Base-by-base conservation (phyloP, 352 stramenopile species). In the Pythium plurisporium region DNA sequence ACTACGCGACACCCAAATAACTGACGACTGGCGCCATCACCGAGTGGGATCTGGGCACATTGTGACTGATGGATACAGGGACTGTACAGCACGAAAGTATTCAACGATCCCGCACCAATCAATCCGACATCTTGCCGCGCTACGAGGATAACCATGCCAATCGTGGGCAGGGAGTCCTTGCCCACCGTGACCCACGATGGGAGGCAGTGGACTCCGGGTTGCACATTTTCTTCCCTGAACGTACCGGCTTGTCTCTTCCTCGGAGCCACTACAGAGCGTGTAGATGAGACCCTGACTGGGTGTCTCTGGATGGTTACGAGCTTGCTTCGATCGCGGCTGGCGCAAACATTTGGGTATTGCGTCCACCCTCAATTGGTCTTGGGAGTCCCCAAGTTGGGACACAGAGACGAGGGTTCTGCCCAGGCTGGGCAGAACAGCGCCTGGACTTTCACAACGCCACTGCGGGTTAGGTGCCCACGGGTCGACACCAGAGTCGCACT, bases 21-120 rank as follows among this genome's bases (percentile, higher is more conserved):
- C 20, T 36, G 45, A 55, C 27, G 29, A 41, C 56, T 57, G 56
- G 45, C 55, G 55, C 47, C 56, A 63, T 56, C 55, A 57, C 3
- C 30, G 25, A 64, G 56, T 57, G 56, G 56, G 56, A 64, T 19
- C 3, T 0, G 7, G 2, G 45, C 45, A 15, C 45, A 33, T 57
- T 33, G 37, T 58, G 50, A 55, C 45, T 50, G 36, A 42, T 44
- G 55, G 44, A 20, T 47, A 55, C 36, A 23, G 26, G 10, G 5
- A 55, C 45, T 34, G 25, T 46, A 20, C 1, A 27, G 17, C 22
- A 30, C 37, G 40, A 40, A 57, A 57, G 49, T 57, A 27, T 48
- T 57, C 36, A n/a, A 48, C 41, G 22, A 7, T 25, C 41, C 23
- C 6, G 22, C 41, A 34, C n/a, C 9, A 48, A 2, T n/a, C n/a